Conservation (phyloP, 108 stramenopile species). For the Parmales sp. region DNA sequence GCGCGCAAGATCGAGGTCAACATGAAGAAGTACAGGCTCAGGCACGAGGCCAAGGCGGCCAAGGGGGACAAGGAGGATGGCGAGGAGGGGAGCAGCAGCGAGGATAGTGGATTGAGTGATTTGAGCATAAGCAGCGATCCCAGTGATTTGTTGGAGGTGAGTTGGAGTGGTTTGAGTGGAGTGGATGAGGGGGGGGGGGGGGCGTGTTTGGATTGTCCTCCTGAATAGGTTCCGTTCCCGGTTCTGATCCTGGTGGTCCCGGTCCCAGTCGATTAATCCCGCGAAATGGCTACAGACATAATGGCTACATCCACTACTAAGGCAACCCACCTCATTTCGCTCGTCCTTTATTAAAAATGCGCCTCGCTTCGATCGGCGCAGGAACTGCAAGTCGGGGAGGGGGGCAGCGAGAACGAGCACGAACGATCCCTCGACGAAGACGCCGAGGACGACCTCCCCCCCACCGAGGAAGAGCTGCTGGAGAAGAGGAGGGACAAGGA, state of each 20-base stretch:
- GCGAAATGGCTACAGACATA: too few relatives aligned
- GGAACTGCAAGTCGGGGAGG: not conserved
- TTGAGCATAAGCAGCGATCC: not conserved
- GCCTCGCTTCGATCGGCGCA: too few relatives aligned
- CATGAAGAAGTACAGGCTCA: constrained; percentile 9
- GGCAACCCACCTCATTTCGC: too few relatives aligned
- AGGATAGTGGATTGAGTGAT: not conserved
- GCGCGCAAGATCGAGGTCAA: constrained; percentile 8
- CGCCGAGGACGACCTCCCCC: constrained; percentile 11
- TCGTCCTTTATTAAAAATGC: too few relatives aligned
- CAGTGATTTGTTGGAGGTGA: not conserved
- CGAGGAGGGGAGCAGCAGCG: not conserved
- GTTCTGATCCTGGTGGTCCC: too few relatives aligned
- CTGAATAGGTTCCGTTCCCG: too few relatives aligned
- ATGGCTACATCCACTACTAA: too few relatives aligned
- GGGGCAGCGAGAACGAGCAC: not conserved
- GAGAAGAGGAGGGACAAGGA: constrained; percentile 14
- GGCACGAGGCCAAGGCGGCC: constrained; percentile 9
- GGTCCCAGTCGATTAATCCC: too few relatives aligned
- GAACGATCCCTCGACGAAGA: not conserved
- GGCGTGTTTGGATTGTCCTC: too few relatives aligned
- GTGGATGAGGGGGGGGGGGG: not conserved
- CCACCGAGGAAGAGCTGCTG: constrained; percentile 17
- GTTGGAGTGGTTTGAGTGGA: not conserved
- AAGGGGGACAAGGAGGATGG: constrained; percentile 7